Evolutionary conservation across 1,284 basidiomycete species (phyloP).

Genomic region (Apiotrichum mycotoxinovorans): DNA sequence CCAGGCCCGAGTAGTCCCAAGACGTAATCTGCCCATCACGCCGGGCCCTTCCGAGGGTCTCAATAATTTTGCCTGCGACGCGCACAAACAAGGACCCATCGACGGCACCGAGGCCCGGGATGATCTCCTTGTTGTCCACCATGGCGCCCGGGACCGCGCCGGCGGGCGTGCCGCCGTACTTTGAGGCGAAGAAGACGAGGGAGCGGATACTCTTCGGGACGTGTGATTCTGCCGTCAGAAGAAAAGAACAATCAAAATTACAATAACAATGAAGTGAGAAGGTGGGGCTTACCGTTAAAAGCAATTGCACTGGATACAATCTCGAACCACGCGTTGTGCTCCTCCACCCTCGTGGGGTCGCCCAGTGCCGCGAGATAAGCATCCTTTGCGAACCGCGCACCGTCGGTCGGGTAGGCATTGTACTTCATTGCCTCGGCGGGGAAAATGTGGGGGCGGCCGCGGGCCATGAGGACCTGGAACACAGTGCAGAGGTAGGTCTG

Average conservation of each 20-base stretch:
- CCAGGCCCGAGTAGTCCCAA: too few relatives aligned
- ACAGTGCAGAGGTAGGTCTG: slow-evolving; percentile 54
- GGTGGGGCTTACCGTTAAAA: slow-evolving; percentile 51
- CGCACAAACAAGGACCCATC: slow-evolving; percentile 65
- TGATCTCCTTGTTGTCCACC: slow-evolving; percentile 42
- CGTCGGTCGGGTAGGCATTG: slow-evolving; percentile 53
- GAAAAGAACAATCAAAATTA: too few relatives aligned
- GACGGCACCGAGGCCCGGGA: slow-evolving; percentile 51
- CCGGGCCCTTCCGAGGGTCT: slow-evolving; percentile 63
- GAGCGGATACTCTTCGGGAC: slow-evolving; percentile 60
- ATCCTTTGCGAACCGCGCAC: slow-evolving; percentile 17
- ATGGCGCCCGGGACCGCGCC: slow-evolving; percentile 53
- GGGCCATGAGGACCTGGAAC: slow-evolving; percentile 54
- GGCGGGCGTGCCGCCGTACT: slow-evolving; percentile 55
- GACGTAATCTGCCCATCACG: too few relatives aligned
- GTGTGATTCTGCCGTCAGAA: slow-evolving; percentile 57
- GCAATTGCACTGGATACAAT: slow-evolving; percentile 59
- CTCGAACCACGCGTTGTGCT: slow-evolving; percentile 60
- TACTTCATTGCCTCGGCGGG: slow-evolving; percentile 59
- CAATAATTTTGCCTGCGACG: slow-evolving; percentile 61
- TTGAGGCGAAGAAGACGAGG: slow-evolving; percentile 56
- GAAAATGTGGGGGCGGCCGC: slow-evolving; percentile 60
- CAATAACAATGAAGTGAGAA: background rate
- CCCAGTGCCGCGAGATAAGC: slow-evolving; percentile 19
- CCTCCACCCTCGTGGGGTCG: slow-evolving; percentile 27